A percentile compares a stretch with the other conserved stretches of the same genome.
Conservation (phyloP, 768 basidiomycete species). For the Mycena maculata region DNA sequence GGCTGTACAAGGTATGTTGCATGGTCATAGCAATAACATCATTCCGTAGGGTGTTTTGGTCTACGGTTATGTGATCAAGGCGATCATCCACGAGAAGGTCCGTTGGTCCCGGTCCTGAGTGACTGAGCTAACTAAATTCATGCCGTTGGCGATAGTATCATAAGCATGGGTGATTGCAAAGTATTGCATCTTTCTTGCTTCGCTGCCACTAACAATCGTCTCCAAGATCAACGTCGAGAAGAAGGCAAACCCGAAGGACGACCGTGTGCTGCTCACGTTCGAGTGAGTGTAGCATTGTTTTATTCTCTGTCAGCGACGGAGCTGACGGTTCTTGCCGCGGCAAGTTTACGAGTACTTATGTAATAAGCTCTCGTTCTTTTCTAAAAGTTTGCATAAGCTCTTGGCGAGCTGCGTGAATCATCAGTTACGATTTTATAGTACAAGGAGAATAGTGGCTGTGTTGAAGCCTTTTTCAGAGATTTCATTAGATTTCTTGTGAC, state of each 20-base stretch:
- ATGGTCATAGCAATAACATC: neutral
- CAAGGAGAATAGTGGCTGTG: too few relatives aligned
- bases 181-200: constrained; percentile 22
- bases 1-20: constrained; percentile 75
- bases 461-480: too few relatives aligned
- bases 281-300: constrained; percentile 68
- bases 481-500: too few relatives aligned
- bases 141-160: constrained; percentile 88
- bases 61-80: constrained; percentile 85
- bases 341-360: too few relatives aligned
- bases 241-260: constrained; percentile 82
- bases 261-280: constrained; percentile 82
- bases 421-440: too few relatives aligned
- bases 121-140: neutral
- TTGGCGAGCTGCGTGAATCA: too few relatives aligned
- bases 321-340: constrained; percentile 12
- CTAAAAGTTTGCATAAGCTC: too few relatives aligned
- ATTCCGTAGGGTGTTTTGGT: constrained; percentile 69
- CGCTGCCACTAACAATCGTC: neutral
- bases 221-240: constrained; percentile 62
- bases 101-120: neutral
- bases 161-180: constrained; percentile 90
- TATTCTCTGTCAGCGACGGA: neutral
- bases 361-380: too few relatives aligned
- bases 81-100: constrained; percentile 84